These are phyloP conservation scores for Cadophora sp. DNA, from an alignment of 2,329 filamentous ascomycete species.

Conservation along the genomic window DNA sequence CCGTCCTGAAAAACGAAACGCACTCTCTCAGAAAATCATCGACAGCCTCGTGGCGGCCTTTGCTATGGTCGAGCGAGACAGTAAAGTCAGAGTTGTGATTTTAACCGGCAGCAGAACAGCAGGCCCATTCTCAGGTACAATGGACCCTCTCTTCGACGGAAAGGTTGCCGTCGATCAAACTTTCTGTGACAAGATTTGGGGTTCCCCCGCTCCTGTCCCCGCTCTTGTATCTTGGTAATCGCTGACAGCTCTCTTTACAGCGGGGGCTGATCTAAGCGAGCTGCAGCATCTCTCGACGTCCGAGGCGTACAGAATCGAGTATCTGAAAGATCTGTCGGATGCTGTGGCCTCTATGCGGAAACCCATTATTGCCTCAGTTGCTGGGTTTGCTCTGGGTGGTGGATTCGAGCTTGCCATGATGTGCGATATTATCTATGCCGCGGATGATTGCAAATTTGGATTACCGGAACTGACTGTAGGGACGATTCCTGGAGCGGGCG, in stretches of 20 bases:
- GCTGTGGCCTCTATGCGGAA: constrained; percentile 50
- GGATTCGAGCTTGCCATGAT: constrained; percentile 57
- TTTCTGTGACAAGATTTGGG: neutral
- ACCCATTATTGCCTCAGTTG: constrained; percentile 56
- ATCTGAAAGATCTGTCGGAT: constrained; percentile 50
- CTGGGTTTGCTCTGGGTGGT: constrained; percentile 57
- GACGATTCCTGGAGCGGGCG: constrained; percentile 43
- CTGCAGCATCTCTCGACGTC: constrained; percentile 42
- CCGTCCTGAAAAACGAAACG: constrained; percentile 63
- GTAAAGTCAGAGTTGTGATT: constrained; percentile 59
- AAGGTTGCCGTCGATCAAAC: constrained; percentile 27
- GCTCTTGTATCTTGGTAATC: neutral
- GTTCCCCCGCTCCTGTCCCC: neutral
- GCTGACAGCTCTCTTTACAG: constrained; percentile 16
- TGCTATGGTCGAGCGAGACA: constrained; percentile 55
- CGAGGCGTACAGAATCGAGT: constrained; percentile 40
- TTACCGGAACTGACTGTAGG: constrained; percentile 45
- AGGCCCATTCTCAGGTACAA: constrained; percentile 31
- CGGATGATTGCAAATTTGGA: constrained; percentile 41
- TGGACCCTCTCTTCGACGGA: constrained; percentile 22
- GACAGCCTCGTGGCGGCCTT: constrained; percentile 25
- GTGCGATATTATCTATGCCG: constrained; percentile 47
- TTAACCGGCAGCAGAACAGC: constrained; percentile 50
- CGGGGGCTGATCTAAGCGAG: constrained; percentile 47
- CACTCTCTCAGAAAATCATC: constrained; percentile 53